These are phyloP conservation scores for Clavispora carvajalis DNA, from an alignment of 805 yeast species.

Conservation along the genomic window DNA sequence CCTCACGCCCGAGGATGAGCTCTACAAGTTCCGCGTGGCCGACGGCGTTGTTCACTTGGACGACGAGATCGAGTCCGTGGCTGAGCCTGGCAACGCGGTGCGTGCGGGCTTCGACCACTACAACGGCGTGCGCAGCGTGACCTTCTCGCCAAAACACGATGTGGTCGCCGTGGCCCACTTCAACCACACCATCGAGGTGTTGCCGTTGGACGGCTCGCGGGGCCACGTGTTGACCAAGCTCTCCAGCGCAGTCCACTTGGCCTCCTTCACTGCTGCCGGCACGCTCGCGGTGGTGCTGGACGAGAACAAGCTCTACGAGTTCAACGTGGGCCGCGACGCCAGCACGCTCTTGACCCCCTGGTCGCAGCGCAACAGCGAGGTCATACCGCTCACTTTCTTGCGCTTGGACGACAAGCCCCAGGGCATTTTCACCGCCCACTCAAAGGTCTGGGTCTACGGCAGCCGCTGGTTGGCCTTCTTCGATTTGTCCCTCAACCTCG, in stretches of 20 bases:
- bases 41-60: slow-evolving; percentile 27
- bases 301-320: slow-evolving; percentile 73
- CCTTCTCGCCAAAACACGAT: slow-evolving; percentile 41
- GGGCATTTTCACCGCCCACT: slow-evolving; percentile 56
- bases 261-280: slow-evolving; percentile 47
- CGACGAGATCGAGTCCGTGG: slow-evolving; percentile 36
- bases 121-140: slow-evolving; percentile 49
- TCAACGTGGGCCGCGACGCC: slow-evolving; percentile 23
- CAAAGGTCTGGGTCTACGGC: slow-evolving; percentile 81
- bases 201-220: slow-evolving; percentile 23
- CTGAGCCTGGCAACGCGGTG: slow-evolving; percentile 5
- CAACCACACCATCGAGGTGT: slow-evolving; percentile 60
- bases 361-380: slow-evolving; percentile 74
- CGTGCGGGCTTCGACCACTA: slow-evolving; percentile 39
- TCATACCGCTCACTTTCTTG: slow-evolving; percentile 61
- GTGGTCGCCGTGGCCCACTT: slow-evolving; percentile 55
- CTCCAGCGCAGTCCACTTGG: slow-evolving; percentile 53
- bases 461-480: slow-evolving; percentile 74
- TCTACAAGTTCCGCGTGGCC: slow-evolving; percentile 37
- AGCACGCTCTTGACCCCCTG: slow-evolving; percentile 59
- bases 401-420: slow-evolving; percentile 58
- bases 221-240: slow-evolving; percentile 50
- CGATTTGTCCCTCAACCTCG: slow-evolving; percentile 56
- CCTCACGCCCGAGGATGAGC: slow-evolving; percentile 58
- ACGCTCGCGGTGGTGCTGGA: slow-evolving; percentile 63